A percentile compares a stretch with the other conserved stretches of the same genome.
Conservation (phyloP, 2,329 filamentous ascomycete genomes). For the Talaromyces atroroseus region DNA sequence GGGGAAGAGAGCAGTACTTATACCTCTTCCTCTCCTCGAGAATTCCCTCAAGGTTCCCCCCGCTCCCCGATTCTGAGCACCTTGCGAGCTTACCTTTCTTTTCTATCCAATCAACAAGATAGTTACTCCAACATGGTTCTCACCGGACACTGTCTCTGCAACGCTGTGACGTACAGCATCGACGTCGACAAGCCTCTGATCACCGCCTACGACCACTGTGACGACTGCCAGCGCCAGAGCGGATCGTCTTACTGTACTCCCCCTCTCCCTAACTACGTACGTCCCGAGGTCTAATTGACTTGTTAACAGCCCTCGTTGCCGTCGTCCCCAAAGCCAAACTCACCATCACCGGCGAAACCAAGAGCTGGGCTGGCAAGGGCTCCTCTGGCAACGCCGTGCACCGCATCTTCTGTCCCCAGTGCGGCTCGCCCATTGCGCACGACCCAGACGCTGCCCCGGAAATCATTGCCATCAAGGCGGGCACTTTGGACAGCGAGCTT, state of each 20-base stretch:
- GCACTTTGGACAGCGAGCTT: constrained; percentile 57
- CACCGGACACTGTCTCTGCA: constrained; percentile 66
- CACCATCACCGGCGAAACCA: constrained; percentile 57
- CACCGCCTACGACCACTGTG: constrained; percentile 64
- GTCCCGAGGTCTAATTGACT: background rate
- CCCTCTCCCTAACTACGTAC: background rate
- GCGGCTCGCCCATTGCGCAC: constrained; percentile 64
- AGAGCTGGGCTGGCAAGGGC: constrained; percentile 58
- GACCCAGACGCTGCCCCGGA: constrained; percentile 65
- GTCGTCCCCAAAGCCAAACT: constrained; percentile 63
- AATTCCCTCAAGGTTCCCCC: constrained; percentile 2
- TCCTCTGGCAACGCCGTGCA: constrained; percentile 59
- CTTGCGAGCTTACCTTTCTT: background rate
- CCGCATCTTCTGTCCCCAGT: constrained; percentile 65
- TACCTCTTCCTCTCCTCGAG: background rate
- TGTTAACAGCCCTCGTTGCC: constrained; percentile 53
- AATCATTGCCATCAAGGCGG: constrained; percentile 65
- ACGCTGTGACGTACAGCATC: constrained; percentile 63
- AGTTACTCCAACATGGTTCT: constrained; percentile 61
- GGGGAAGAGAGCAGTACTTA: background rate
- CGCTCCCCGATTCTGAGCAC: background rate
- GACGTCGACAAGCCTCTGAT: constrained; percentile 37
- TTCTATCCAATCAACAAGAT: background rate
- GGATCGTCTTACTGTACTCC: constrained; percentile 58
- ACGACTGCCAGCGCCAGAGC: constrained; percentile 66